phyloP scores from a whole-genome alignment of 495 filamentous ascomycete species.

The Aspergillus saccharolyticus region DNA sequence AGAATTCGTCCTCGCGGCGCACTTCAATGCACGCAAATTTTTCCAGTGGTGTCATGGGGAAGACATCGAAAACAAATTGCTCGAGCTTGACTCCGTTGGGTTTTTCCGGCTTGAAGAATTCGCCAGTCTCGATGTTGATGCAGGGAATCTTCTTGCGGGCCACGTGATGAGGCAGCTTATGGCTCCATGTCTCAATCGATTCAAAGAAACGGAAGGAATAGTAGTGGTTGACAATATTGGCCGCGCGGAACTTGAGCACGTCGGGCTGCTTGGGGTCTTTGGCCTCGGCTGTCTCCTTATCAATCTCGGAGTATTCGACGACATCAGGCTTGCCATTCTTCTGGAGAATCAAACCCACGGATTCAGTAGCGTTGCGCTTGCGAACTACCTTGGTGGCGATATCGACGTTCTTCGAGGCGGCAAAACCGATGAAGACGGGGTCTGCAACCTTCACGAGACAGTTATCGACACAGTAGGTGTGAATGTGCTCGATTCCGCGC shows the following conservation, averaged over 20 bases:
- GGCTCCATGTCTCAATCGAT: constrained; percentile 77
- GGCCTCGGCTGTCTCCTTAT: constrained; percentile 78
- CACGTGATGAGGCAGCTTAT: constrained; percentile 89
- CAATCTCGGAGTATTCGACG: constrained; percentile 98
- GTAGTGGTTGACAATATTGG: constrained; percentile 99
- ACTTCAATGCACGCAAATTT: constrained; percentile 97
- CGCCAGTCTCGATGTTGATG: constrained; percentile 68
- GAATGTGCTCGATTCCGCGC: constrained; percentile 90
- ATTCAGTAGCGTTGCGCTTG: constrained; percentile 95
- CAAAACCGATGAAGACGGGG: constrained; percentile 91
- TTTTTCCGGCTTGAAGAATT: constrained; percentile 79
- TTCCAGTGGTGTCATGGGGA: constrained; percentile 78
- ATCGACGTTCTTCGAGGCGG: constrained; percentile 82
- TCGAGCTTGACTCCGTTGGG: constrained; percentile 98
- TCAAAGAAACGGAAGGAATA: constrained; percentile 94
- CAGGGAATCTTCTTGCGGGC: constrained; percentile 97
- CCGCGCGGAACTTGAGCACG: constrained; percentile 90
- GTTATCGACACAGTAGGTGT: constrained; percentile 98
- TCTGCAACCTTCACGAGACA: constrained; percentile 97
- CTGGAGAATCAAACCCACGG: constrained; percentile 87
- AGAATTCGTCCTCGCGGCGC: constrained; percentile 96
- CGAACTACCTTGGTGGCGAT: constrained; percentile 98
- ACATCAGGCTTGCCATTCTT: constrained; percentile 97
- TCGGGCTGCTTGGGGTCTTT: constrained; percentile 76
- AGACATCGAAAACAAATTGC: constrained; percentile 98